Evolutionary conservation across 2,329 filamentous ascomycete genomes (phyloP), one percentile per base, ranked within the genome.

Genomic region (Chaetomiaceae sp.): DNA sequence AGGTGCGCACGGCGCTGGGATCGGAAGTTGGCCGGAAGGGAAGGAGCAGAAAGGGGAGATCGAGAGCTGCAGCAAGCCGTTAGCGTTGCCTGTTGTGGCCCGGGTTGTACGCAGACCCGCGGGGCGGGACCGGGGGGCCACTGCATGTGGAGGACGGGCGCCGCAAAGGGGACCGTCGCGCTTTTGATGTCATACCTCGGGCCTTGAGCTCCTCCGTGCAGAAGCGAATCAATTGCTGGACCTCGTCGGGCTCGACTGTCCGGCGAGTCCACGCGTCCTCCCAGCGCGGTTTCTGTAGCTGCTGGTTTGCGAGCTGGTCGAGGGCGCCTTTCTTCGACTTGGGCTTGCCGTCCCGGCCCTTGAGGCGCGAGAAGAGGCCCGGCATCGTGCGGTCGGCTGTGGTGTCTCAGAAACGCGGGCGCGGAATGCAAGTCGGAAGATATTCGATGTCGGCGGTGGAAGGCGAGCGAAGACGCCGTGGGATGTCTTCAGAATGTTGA

Each of bases 1-100:
- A 97, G 18, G 86, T 91, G 63, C 90, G 87, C 51, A 94, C 89
- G 42, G 88, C 87, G 66, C 87, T 93, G 35, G 91, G 85, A 63
- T 98, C 89, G 53, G 90, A 93, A 22, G 87, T 88, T 18, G 91
- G 93, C 58, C 93, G 85, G 68, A 96, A 98, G 11, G 93, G 93
- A 4, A 98, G 78, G 8, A 98, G 82, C 22, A 97, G 78, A 66
- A 98, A 97, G 1, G 93, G 93, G 50, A 85, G 83, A 64, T 96
- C 84, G 60, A 97, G 83, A 56, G 84, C 89, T 95, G 54, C 26
- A 51, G 40, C 38, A 35, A 34, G 48, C 24, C 42, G 45, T 48
- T 39, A 46, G 56, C 49, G 22, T 42, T 39, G 42, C 18, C 45
- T 35, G 22, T 9, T 24, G 22, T 24, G 22, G 6, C 48, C n/a